Conservation (phyloP, 306 rosid species). For the Castanospermum australe region DNA sequence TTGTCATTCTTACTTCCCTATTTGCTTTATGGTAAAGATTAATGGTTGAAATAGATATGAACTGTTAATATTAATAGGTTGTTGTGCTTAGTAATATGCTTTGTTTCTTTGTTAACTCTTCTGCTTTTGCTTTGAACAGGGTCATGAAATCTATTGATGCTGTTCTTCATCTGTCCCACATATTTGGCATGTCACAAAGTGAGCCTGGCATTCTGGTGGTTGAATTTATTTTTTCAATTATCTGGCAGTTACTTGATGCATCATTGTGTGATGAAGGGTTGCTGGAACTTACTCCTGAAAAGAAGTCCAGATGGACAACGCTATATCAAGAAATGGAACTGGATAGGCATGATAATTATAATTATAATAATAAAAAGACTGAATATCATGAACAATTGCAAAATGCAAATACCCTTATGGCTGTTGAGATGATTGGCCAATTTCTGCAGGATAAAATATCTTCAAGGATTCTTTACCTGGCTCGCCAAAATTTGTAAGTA, state of each 20-base stretch:
- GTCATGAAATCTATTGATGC: conserved; percentile 75
- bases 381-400: conserved; percentile 57
- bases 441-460: conserved; percentile 69
- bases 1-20: not conserved
- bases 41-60: conserved; percentile 21
- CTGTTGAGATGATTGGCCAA: conserved; percentile 73
- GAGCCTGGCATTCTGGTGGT: conserved; percentile 90
- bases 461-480: conserved; percentile 75
- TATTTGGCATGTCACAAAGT: conserved; percentile 59
- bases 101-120: conserved; percentile 32
- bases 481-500: conserved; percentile 73
- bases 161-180: conserved; percentile 70
- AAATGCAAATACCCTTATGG: conserved; percentile 63
- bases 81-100: not conserved
- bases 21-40: not conserved
- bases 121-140: conserved; percentile 52
- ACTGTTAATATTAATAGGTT: conserved; percentile 1
- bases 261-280: conserved; percentile 85
- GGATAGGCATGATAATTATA: conserved; percentile 48
- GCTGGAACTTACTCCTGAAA: conserved; percentile 58
- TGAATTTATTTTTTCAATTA: conserved; percentile 75
- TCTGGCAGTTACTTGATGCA: conserved; percentile 92
- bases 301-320: conserved; percentile 69
- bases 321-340: conserved; percentile 77
- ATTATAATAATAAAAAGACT: conserved; percentile 53